Base-by-base conservation (phyloP, 352 stramenopile genomes). In the Globisporangium okanoganense region DNA sequence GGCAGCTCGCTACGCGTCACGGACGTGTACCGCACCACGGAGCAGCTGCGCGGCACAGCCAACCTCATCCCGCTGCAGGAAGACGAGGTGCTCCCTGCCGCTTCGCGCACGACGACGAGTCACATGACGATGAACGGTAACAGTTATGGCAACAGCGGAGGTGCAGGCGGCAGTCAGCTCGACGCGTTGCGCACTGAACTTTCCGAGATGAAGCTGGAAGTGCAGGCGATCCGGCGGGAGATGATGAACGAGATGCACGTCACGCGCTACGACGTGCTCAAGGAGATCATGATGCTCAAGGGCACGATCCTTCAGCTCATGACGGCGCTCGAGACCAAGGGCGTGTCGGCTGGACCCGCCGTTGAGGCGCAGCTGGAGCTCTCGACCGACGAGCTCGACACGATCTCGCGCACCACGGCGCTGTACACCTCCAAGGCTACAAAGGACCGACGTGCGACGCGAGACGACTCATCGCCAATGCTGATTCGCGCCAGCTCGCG, bases 221-320 rank as follows among this genome's bases (percentile, higher is more conserved):
- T 93, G 47, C 73, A 82, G 41, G 64, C 69, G 24, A 87, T 93
- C 47, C 77, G 78, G 13, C 77, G 81, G 43, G 83, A 95, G 58
- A 75, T 95, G 58, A 90, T 95, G 79, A 89, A 92, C 54, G 85
- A 93, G 69, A 72, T 95, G 59, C 85, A 93, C 62, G 66, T 82
- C 25, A 90, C 79, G 33, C 79, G 82, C 18, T 95, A 95, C 74
- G 85, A 95, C 57, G 68, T 95, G 53, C 72, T 95, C 44, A 95
- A 95, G 65, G 85, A 95, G 61, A 65, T 95, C 22, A 74, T 81
- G 45, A 70, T 93, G 72, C 81, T 95, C 49, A 87, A 90, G 41
- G 82, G 85, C 29, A 76, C 79, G n/a, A 83, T 94, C 65, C 58
- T 78, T 31, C 75, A 89, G 61, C 71, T 95, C 13, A 51, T 78